Percentiles rank a stretch among this genome's conserved stretches.
Evolutionary conservation across 1,284 basidiomycete species (phyloP).

Genomic region (Apiotrichum porosum): DNA sequence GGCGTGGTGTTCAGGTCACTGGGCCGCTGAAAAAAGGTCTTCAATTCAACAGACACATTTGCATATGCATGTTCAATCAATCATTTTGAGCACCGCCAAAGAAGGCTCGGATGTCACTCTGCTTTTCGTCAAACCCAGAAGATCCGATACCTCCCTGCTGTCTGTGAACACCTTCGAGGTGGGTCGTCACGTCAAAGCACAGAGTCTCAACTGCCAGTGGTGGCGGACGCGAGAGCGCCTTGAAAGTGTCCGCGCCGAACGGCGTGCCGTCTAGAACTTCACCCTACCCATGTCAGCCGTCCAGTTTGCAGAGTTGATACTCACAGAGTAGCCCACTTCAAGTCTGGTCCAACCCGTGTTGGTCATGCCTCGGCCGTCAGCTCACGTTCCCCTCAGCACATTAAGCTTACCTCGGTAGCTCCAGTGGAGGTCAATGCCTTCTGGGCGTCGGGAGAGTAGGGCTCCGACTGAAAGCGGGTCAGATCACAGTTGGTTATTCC

Average conservation of each 20-base stretch:
- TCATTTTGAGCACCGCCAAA: conserved; percentile 56
- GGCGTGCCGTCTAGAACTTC: neutral
- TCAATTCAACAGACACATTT: too few species aligned
- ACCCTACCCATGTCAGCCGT: conserved; percentile 3
- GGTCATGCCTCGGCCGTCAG: conserved; percentile 41
- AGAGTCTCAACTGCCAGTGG: conserved; percentile 35
- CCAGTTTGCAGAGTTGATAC: conserved; percentile 3
- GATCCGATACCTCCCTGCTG: conserved; percentile 74
- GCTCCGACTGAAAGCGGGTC: conserved; percentile 4
- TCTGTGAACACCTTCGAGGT: conserved; percentile 53
- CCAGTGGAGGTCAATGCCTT: conserved; percentile 41
- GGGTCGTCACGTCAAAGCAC: conserved; percentile 43
- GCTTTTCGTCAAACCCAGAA: conserved; percentile 65
- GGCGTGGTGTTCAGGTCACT: neutral
- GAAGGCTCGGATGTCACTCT: conserved; percentile 69
- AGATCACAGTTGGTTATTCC: neutral
- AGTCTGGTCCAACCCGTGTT: conserved; percentile 38
- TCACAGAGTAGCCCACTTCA: too few species aligned
- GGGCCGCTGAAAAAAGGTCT: neutral
- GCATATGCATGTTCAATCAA: neutral
- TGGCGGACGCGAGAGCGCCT: conserved; percentile 11
- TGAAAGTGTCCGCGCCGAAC: neutral
- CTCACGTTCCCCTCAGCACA: neutral
- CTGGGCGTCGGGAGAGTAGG: conserved; percentile 39
- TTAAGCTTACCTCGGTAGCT: conserved; percentile 37